Conservation (phyloP, 2,329 filamentous ascomycete genomes). For the Cladophialophora carrionii region DNA sequence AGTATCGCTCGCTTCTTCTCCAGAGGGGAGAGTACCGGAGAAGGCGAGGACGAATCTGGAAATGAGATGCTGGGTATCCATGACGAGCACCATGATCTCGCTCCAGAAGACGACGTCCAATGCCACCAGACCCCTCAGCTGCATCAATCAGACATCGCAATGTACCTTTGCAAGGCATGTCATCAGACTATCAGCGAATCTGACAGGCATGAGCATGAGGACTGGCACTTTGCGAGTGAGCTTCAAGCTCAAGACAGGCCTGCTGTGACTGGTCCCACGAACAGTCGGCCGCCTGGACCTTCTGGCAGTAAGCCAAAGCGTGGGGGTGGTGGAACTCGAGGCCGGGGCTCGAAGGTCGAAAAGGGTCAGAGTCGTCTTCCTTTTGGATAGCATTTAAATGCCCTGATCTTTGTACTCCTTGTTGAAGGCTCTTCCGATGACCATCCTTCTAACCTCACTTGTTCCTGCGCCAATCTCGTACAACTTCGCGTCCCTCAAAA, state of each 20-base stretch:
- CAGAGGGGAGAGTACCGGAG: conserved; percentile 45
- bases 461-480: conserved; percentile 98
- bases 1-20: conserved; percentile 64
- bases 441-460: conserved; percentile 89
- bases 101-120: conserved; percentile 24
- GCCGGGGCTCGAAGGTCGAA: conserved; percentile 31
- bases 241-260: conserved; percentile 69
- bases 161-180: conserved; percentile 67
- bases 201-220: conserved; percentile 74
- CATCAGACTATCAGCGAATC: conserved; percentile 60
- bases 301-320: conserved; percentile 29
- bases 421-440: conserved; percentile 91
- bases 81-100: conserved; percentile 30
- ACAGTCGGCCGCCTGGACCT: conserved; percentile 34
- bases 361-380: conserved; percentile 38
- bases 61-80: conserved; percentile 16
- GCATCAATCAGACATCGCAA: conserved; percentile 28
- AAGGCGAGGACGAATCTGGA: conserved; percentile 39
- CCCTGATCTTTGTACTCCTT: conserved; percentile 66
- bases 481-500: conserved; percentile 76
- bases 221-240: conserved; percentile 94
- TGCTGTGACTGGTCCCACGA: conserved; percentile 35
- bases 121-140: conserved; percentile 3
- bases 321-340: conserved; percentile 27
- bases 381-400: conserved; percentile 37